Percentiles rank a stretch among this genome's conserved stretches.
phyloP scores from a whole-genome alignment of 768 basidiomycete species.

The Mycena maculata region DNA sequence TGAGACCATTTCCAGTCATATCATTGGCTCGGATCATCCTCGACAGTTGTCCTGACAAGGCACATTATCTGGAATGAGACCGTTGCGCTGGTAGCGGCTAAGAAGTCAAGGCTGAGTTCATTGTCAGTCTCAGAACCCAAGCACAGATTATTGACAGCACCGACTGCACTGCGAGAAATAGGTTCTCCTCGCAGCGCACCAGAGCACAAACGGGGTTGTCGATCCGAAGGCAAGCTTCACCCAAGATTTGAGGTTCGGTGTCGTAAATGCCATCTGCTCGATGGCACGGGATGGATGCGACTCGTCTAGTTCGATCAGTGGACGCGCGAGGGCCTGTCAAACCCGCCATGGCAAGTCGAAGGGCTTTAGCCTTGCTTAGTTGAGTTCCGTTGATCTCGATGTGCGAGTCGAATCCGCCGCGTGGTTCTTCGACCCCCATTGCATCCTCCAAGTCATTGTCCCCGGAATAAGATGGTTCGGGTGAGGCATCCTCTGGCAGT shows the following conservation, averaged over 20 bases:
- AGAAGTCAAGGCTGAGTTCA: too few relatives aligned
- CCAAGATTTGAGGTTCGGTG: neutral
- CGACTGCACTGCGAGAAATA: slow-evolving; percentile 10
- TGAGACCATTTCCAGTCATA: slow-evolving; percentile 14
- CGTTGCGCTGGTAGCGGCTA: neutral
- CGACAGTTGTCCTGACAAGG: neutral
- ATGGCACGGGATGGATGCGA: slow-evolving; percentile 7
- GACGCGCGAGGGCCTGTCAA: slow-evolving; percentile 8
- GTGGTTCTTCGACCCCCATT: slow-evolving; percentile 15
- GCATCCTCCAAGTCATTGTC: slow-evolving; percentile 6
- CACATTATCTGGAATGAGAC: neutral
- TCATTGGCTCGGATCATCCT: neutral
- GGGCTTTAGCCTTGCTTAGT: slow-evolving; percentile 7
- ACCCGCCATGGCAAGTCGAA: slow-evolving; percentile 13
- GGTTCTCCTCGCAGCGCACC: slow-evolving; percentile 13
- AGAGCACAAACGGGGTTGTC: slow-evolving; percentile 5
- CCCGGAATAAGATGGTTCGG: slow-evolving; percentile 1
- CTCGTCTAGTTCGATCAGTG: slow-evolving; percentile 12
- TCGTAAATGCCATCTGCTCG: neutral
- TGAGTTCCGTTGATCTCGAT: neutral
- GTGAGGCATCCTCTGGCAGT: too few relatives aligned
- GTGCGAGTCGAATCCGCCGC: slow-evolving; percentile 7
- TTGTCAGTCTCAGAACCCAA: neutral
- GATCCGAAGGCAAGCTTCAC: slow-evolving; percentile 6
- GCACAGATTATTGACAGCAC: neutral